Evolutionary conservation across 768 basidiomycete species (phyloP), one percentile per base, ranked within the genome.

Genomic region (Xerocomellus intermedius): DNA sequence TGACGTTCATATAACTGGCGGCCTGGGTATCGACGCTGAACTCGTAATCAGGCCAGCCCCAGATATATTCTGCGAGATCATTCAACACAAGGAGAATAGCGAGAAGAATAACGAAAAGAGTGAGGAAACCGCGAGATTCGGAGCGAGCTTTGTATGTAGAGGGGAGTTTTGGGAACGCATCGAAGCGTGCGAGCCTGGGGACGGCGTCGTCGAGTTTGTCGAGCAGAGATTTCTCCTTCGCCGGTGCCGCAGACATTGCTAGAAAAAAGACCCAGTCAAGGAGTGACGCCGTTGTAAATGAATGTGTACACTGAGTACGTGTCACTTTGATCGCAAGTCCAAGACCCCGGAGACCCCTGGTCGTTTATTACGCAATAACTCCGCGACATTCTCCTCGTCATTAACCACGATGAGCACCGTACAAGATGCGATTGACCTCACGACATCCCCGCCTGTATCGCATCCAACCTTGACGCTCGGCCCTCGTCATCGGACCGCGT

Each of bases 21-120:
- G 78, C 73, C 52, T 82, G 79, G 32, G 72, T 72, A 67, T 98
- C 95, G 48, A 99, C 87, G 59, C 84, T 86, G 72, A 98, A 99
- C 66, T 88, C 85, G 62, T 87, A 86, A 66, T 91, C 89, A 8
- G 91, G 88, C 83, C 94, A 95, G 42, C 96, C 96, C 82, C 91
- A 98, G 33, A 98, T 74, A 65, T 83, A 98, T 68, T 98, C 95
- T 46, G 85, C 86, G 41, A 95, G 72, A 65, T 98, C 95, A 62
- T 96, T 95, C 56, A 93, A 78, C 52, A 94, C 80, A 19, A 96
- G 80, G 24, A 94, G 61, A 49, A 91, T 72, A 12, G 89, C 84
- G 42, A 92, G 59, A 42, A 87, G 60, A 8, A 77, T 71, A 50
- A 94, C 82, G 57, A 88, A 81, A 64, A 92, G 56, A 19, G 91